Base-by-base conservation (phyloP, 148 eudicot species). In the Gaultheria prostrata region DNA sequence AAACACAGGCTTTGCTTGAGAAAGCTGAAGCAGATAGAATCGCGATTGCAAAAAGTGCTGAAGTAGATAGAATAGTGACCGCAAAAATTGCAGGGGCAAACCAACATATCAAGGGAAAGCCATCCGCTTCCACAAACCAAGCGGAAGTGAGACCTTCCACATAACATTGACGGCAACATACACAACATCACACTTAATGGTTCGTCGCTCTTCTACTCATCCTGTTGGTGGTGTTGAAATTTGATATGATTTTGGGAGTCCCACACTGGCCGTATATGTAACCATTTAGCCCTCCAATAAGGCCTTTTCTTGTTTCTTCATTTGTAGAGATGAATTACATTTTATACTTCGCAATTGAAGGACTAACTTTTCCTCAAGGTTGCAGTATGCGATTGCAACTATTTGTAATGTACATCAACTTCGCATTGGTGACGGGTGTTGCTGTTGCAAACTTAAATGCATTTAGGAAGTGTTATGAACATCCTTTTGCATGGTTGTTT, bases 1-100 rank as follows among this genome's bases (percentile, higher is more conserved):
- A 94, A 78, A 84, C 86, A 80, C 97, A 89, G 78, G 97, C 94
- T 82, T 83, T 93, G 82, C 84, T 91, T 30, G 96, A 97, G 87
- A 80, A 87, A 87, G 90, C 89, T 57, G 91, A 92, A 87, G 89
- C 90, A 39, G 91, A 92, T 79, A 90, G 83, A 82, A 69, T 81
- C 83, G 83, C 85, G 35, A 91, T 86, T 49, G 61, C 81, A 54
- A 84, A 85, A 46, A 83, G 79, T 80, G 89, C 89, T 51, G 91
- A 92, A 86, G 89, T 89, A 46, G 90, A 92, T 79, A 89, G 83
- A 79, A 73, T 81, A 80, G 83, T 82, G 49, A 91, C 88, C 56
- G 70, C 80, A 43, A 83, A 85, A 46, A 84, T 81, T 84, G 85
- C 84, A 12, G 88, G 85, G 39, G 80, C 79, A n/a, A 82, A 85